Evolutionary conservation across 2,329 filamentous ascomycete genomes (phyloP), one percentile per base, ranked within the genome.

Genomic region (Mariannaea sp.): DNA sequence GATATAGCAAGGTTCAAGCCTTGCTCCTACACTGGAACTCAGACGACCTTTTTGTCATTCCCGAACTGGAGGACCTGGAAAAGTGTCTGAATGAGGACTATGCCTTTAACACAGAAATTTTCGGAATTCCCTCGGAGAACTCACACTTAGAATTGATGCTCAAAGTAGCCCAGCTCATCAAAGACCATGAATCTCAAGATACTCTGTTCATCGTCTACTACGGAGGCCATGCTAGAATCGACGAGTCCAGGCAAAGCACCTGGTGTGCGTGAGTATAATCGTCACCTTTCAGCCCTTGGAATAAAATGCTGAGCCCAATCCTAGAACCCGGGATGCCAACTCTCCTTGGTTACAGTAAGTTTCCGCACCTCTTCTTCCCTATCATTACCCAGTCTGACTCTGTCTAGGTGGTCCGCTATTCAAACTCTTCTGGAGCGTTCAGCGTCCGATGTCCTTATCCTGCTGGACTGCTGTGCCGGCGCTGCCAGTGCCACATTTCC

Each of bases 151-250:
- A 83, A 62, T 68, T 84, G 50, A 84, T 83, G 78, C 72, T 83
- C 70, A 77, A 78, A 51, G 72, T 84, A 24, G 80, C 78, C 4
- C 76, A 80, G 57, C 72, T 84, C 65, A 80, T 84, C 64, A 83
- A 84, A 61, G 76, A 80, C 40, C 73, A 82, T 47, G 82, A 83
- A 57, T 77, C 77, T 3, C 73, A 75, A 36, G 79, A 83, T 40
- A 84, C 81, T 0, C 69, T 85, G 1, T 82, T 84, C 57, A 65
- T 84, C 7, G 69, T 84, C 13, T 85, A 84, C 64, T 84, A 85
- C 49, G 82, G 80, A 9, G 82, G 82, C 1, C 82, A 85, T 65
- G 81, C 81, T 3, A 77, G 77, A 56, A 84, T 84, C 53, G 81
- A 84, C 53, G 80, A 83, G 55, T 81, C 80, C 17, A 74, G 81